Evolutionary conservation across 805 yeast genomes (phyloP), one percentile per base, ranked within the genome.

Genomic region (Candida namnaoensis): DNA sequence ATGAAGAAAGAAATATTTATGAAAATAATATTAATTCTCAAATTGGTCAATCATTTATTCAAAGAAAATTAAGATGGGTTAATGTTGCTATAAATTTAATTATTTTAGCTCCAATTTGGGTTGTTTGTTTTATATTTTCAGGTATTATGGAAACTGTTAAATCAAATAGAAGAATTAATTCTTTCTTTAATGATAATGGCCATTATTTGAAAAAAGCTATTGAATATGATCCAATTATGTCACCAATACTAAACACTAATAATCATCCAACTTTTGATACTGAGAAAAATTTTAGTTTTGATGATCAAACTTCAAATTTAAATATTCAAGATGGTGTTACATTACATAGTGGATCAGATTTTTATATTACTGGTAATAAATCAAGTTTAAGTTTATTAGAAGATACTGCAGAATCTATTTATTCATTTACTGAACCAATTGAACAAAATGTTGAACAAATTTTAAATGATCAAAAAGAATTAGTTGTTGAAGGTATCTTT

Each of bases 61-160:
- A 46, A 36, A 54, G 61, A 45, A 74, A 68, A 52, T 58, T 66
- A 49, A 68, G 68, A 44, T 78, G 83, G 80, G 44, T 72, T 3
- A 57, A 61, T 27, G 68, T 79, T 8, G 47, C 72, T 1, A 53
- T 67, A 32, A 71, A 69, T 39, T 54, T 76, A 23, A 47, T 74
- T 4, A 48, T 84, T 1, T 68, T 76, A 35, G 67, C 82, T 1
- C 95, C 95, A 2, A 41, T 80, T 36, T 81, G 85, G 78, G 67
- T 73, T 2, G 40, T 72, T n/a, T 80, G 79, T 61, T 74, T 80
- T 45, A 51, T 81, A 32, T 53, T 74, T 12, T 65, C 67, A 8
- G 70, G 68, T 5, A 45, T 61, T 1, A 62, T 62, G 54, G 74
- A 72, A 55, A 55, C 65, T 12, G 44, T 62, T 23, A 58, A 59